phyloP scores from a whole-genome alignment of 2,329 filamentous ascomycete genomes.

The Aspergillus phoenicis region DNA sequence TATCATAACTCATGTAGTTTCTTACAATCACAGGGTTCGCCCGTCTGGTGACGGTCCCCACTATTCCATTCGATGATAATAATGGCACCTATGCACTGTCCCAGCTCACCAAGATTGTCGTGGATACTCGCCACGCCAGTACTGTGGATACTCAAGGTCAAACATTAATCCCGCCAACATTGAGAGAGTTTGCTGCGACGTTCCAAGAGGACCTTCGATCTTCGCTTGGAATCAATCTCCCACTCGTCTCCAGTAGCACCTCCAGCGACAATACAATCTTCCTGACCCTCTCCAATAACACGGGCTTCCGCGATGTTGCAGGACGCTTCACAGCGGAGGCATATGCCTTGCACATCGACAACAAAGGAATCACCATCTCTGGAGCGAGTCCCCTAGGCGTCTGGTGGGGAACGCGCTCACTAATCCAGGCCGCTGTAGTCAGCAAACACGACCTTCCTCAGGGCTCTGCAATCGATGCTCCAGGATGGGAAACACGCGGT shows the following conservation, averaged over 20 bases:
- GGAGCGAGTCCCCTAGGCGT: slow-evolving; percentile 56
- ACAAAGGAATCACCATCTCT: slow-evolving; percentile 47
- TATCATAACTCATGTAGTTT: not conserved
- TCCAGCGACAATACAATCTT: slow-evolving; percentile 41
- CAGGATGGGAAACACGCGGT: slow-evolving; percentile 54
- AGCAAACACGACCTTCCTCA: slow-evolving; percentile 42
- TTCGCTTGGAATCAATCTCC: slow-evolving; percentile 18
- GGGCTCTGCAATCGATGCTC: slow-evolving; percentile 51
- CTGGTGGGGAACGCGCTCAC: slow-evolving; percentile 59
- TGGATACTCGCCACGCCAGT: slow-evolving; percentile 48
- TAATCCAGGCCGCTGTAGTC: slow-evolving; percentile 52
- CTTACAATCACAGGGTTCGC: not conserved
- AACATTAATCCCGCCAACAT: slow-evolving; percentile 56
- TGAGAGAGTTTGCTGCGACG: slow-evolving; percentile 51
- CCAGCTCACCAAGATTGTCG: slow-evolving; percentile 8
- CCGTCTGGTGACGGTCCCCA: not conserved
- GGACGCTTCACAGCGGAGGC: slow-evolving; percentile 54
- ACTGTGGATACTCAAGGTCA: slow-evolving; percentile 49
- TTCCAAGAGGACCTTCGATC: slow-evolving; percentile 46
- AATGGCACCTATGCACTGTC: not conserved
- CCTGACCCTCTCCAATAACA: slow-evolving; percentile 50
- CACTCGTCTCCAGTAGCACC: slow-evolving; percentile 27
- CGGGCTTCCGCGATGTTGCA: slow-evolving; percentile 48
- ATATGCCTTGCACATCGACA: slow-evolving; percentile 50
- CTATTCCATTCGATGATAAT: not conserved